Evolutionary conservation across 371 early-diverging fungal genomes (phyloP), one percentile per base, ranked within the genome.

Genomic region (Lichtheimia ramosa): DNA sequence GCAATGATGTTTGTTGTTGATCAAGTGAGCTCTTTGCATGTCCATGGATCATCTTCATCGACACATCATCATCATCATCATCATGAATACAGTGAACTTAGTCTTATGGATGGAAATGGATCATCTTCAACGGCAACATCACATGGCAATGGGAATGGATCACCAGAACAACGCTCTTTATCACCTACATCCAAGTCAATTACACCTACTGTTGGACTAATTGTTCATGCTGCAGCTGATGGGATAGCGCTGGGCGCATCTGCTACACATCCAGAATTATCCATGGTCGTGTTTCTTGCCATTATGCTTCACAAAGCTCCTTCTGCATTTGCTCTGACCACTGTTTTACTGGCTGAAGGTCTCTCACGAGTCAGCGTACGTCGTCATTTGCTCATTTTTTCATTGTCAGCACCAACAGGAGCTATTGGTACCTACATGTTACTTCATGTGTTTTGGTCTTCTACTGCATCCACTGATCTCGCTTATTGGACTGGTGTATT

Each of bases 231-330:
- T 2, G 94, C 95, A 12, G 95, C 96, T 0, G 98, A 97, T 67
- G 98, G 98, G 0, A 89, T 97, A 61, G 96, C 97, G 0, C 64
- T 97, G 46, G 98, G 98, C 13, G 96, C 96, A 0, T 81, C 89
- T 0, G 80, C 81, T 0, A 70, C 71, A 1, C 75, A 82, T 27
- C 90, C 88, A 5, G 77, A 84, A 10, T 73, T 97, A 3, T 93
- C 91, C 18, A 75, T 94, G 54, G 87, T 95, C 7, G 92, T 97
- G 5, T 97, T 96, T 64, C 59, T 96, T 25, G 98, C 98, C n/a
- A 92, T 97, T 59, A 89, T 96, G 85, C 83, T 97, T 27, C 98
- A 97, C 84, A 97, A 97, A 71, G 96, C 94, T 2, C 97, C 98
- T 3, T 87, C 94, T 2, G 93, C 97, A 0, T 94, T 97, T 77